phyloP scores from a whole-genome alignment of 192 early-diverging fungal species.

The Coemansia sp. region DNA sequence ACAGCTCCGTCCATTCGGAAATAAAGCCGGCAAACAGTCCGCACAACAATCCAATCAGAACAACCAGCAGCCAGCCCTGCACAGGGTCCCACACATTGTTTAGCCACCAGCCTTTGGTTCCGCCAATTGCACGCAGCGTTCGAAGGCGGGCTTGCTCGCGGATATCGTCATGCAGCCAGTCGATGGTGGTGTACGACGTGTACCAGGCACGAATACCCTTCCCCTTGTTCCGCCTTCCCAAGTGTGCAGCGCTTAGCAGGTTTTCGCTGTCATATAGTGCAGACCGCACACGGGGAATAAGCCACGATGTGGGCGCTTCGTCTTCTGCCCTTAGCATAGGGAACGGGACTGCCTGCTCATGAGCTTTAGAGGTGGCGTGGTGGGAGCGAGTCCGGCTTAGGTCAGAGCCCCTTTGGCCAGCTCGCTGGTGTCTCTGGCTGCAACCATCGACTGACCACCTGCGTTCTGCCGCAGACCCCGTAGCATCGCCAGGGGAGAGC shows the following conservation, averaged over 20 bases:
- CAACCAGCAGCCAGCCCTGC: conserved; percentile 85
- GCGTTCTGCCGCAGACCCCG: background rate
- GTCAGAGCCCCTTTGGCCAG: background rate
- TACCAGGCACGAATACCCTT: conserved; percentile 47
- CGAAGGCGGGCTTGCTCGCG: conserved; percentile 74
- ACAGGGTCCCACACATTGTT: conserved; percentile 68
- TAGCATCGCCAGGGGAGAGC: background rate
- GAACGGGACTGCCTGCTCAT: conserved; percentile 26
- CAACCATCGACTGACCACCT: conserved; percentile 7
- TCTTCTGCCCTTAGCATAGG: conserved; percentile 43
- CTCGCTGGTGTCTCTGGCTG: background rate
- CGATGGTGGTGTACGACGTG: conserved; percentile 54
- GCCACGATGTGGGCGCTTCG: conserved; percentile 46
- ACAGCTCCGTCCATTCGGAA: conserved; percentile 66
- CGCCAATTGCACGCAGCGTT: conserved; percentile 55
- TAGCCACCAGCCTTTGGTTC: conserved; percentile 59
- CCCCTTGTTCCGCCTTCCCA: conserved; percentile 32
- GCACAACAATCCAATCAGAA: conserved; percentile 60
- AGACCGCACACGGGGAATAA: conserved; percentile 45
- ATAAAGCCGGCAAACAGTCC: conserved; percentile 50
- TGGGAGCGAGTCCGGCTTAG: conserved; percentile 24
- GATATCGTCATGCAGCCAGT: conserved; percentile 89
- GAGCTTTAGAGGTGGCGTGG: conserved; percentile 1
- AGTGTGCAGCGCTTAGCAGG: conserved; percentile 16
- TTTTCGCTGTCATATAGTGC: conserved; percentile 42